Evolutionary conservation across 2,329 filamentous ascomycete genomes (phyloP), one percentile per base, ranked within the genome.

Genomic region (Zopfia rhizophila): DNA sequence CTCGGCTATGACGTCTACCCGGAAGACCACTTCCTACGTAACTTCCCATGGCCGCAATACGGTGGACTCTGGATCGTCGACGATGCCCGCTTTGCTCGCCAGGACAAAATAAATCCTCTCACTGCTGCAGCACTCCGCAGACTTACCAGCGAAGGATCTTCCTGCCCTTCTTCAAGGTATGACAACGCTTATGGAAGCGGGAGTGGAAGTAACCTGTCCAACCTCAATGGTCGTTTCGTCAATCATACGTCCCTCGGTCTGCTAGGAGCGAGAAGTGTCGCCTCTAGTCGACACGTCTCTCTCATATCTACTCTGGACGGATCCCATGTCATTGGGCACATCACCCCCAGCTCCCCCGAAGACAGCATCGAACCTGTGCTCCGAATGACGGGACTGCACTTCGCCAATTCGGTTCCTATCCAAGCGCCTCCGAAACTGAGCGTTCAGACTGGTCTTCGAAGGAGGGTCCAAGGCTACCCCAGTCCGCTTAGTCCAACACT

Each of bases 1-100:
- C 60, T 71, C 31, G 68, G 68, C 16, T 72, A 67, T 48, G 68
- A 72, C 25, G 66, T 72, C 14, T 71, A 72, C 24, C 70, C 70
- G 5, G 70, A 72, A 53, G 66, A 72, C 32, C 51, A 66, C 32
- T 73, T 72, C 32, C 55, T 70, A 6, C 56, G 51, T n/a, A 68
- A 56, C 39, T 72, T 73, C 38, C 70, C 70, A 0, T 73, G 70
- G 70, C 63, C 66, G 17, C 59, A 68, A 39, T 73, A 70, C 47
- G 68, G 68, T 8, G 64, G 67, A 22, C 58, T 73, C 10, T 72
- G 69, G 67, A 61, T 65, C 14, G 56, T 66, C 22, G 66, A 70
- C 10, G 68, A 72, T 37, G 65, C 66, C 30, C 65, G 70, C n/a
- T 73, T 73, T 45, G 66, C 70, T 35, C 59, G 63, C 23, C 53